Conservation (phyloP, 1,284 basidiomycete species). For the Xerocomus nothofagi region DNA sequence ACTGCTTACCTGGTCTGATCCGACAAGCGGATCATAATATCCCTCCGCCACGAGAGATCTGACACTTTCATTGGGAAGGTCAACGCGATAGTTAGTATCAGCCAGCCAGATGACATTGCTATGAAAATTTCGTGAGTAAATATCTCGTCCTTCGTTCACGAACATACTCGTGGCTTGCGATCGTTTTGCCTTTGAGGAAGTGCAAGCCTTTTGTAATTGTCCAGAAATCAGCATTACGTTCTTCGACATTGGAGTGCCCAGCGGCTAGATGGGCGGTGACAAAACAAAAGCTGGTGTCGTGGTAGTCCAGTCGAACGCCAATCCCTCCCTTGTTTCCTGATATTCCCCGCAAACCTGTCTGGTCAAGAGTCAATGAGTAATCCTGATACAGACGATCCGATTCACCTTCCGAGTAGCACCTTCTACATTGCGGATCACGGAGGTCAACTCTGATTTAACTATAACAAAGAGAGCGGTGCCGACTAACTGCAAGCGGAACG, state of each 20-base stretch:
- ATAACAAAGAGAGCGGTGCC: constrained; percentile 91
- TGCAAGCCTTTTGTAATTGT: constrained; percentile 84
- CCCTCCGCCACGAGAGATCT: constrained; percentile 61
- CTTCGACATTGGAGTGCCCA: constrained; percentile 85
- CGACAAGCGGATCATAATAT: constrained; percentile 73
- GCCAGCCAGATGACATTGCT: constrained; percentile 93
- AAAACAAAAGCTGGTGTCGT: constrained; percentile 93
- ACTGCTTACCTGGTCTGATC: constrained; percentile 80
- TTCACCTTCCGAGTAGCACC: constrained; percentile 85
- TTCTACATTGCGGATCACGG: constrained; percentile 88
- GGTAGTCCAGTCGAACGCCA: constrained; percentile 87
- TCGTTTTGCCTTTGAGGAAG: constrained; percentile 87
- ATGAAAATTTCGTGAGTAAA: constrained; percentile 15
- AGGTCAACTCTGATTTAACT: constrained; percentile 74
- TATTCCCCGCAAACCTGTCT: constrained; percentile 96
- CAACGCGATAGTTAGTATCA: constrained; percentile 94
- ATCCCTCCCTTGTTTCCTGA: constrained; percentile 98
- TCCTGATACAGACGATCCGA: neutral
- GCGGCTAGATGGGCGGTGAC: constrained; percentile 95
- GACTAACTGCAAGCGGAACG: constrained; percentile 65
- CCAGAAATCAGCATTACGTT: constrained; percentile 90
- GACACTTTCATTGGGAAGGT: constrained; percentile 81
- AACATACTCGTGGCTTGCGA: constrained; percentile 85
- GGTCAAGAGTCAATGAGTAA: constrained; percentile 11
- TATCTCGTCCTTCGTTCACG: neutral